Conservation (phyloP, 176 grass and related monocot species). For the Carex parvula region DNA sequence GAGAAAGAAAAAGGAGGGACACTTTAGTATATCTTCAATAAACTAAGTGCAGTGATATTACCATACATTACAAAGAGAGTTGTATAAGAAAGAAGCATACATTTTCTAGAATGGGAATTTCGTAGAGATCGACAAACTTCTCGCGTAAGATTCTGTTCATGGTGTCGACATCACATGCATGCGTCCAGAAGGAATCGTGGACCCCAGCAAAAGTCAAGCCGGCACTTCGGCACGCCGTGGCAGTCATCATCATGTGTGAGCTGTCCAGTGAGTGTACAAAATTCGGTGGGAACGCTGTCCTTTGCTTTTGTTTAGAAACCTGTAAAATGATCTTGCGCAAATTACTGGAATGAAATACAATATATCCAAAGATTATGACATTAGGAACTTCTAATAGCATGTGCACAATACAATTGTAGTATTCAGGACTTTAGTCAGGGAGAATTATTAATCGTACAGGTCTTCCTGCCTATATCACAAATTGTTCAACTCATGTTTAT, state of each 20-base stretch:
- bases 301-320: conserved; percentile 70
- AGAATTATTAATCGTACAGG: not conserved
- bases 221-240: conserved; percentile 70
- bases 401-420: not conserved
- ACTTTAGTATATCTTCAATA: not conserved
- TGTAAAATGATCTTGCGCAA: conserved; percentile 23
- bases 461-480: not conserved
- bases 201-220: conserved; percentile 94
- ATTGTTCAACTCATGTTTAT: not conserved
- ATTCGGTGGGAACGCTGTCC: conserved; percentile 88
- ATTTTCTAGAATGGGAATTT: conserved; percentile 86
- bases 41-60: not conserved
- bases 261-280: conserved; percentile 96
- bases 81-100: conserved; percentile 35
- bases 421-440: not conserved
- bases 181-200: conserved; percentile 96
- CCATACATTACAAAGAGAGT: conserved; percentile 5
- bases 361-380: not conserved
- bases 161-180: conserved; percentile 83
- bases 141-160: conserved; percentile 95
- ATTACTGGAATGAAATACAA: not conserved
- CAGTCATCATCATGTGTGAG: conserved; percentile 99
- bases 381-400: not conserved
- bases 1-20: not conserved
- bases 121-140: conserved; percentile 89